Evolutionary conservation across 1,284 basidiomycete species (phyloP).

Genomic region (Agroathelia rolfsii): DNA sequence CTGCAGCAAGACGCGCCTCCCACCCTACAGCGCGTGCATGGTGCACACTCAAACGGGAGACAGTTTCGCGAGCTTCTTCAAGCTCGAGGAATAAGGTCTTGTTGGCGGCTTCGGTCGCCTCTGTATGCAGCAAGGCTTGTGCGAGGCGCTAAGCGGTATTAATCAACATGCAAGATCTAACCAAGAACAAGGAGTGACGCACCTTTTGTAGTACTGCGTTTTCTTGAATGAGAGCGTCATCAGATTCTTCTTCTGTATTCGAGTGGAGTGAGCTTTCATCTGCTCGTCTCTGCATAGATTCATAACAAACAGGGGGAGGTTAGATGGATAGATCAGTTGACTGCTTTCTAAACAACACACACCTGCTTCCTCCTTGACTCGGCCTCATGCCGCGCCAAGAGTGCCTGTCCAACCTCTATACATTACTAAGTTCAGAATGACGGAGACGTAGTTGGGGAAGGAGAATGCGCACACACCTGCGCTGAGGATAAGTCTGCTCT

Average conservation of each 20-base stretch:
- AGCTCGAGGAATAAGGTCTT: slow-evolving; percentile 69
- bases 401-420: slow-evolving; percentile 84
- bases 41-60: slow-evolving; percentile 61
- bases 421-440: neutral
- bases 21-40: slow-evolving; percentile 61
- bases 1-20: slow-evolving; percentile 54
- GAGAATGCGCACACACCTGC: slow-evolving; percentile 75
- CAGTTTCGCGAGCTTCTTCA: slow-evolving; percentile 61
- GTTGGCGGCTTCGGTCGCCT: slow-evolving; percentile 73
- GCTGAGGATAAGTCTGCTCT: slow-evolving; percentile 70
- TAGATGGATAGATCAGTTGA: slow-evolving; percentile 2
- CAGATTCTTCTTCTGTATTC: slow-evolving; percentile 21
- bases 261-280: slow-evolving; percentile 12
- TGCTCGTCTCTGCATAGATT: slow-evolving; percentile 13
- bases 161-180: no score
- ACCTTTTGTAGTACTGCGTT: slow-evolving; percentile 64
- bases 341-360: slow-evolving; percentile 18
- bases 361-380: slow-evolving; percentile 70
- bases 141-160: slow-evolving; percentile 73
- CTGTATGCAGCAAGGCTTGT: slow-evolving; percentile 74
- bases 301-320: slow-evolving; percentile 9
- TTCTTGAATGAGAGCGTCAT: slow-evolving; percentile 41
- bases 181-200: slow-evolving; percentile 9
- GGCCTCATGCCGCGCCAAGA: slow-evolving; percentile 80
- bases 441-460: neutral